Conservation (phyloP, 2,329 filamentous ascomycete genomes). For the Trematosphaeria pertusa region DNA sequence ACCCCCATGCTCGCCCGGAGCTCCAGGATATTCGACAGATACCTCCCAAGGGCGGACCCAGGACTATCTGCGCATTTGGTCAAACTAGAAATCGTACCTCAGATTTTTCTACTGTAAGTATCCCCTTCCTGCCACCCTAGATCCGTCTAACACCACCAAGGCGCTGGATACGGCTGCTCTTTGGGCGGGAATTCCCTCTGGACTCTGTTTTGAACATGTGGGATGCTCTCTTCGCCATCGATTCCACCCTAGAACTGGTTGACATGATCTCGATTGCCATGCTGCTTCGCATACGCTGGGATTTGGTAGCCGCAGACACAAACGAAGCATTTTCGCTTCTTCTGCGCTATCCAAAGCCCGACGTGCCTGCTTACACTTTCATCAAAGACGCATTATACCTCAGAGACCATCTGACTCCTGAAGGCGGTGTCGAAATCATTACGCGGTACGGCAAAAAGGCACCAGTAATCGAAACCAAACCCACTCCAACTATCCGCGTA, state of each 20-base stretch:
- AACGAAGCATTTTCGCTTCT: constrained; percentile 82
- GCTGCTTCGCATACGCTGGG: constrained; percentile 90
- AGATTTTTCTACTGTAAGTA: constrained; percentile 89
- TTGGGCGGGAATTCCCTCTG: constrained; percentile 92
- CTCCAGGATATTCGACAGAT: constrained; percentile 83
- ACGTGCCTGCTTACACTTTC: constrained; percentile 76
- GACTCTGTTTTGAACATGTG: constrained; percentile 83
- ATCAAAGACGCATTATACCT: constrained; percentile 85
- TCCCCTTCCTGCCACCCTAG: not conserved
- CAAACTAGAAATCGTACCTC: constrained; percentile 87
- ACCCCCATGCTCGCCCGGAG: constrained; percentile 86
- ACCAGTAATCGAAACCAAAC: constrained; percentile 35
- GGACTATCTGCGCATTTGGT: constrained; percentile 81
- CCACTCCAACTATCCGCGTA: constrained; percentile 35
- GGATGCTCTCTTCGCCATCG: constrained; percentile 90
- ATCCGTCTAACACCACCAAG: constrained; percentile 52
- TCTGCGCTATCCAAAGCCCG: constrained; percentile 77
- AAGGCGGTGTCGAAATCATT: constrained; percentile 71
- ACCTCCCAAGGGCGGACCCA: constrained; percentile 80
- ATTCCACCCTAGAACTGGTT: constrained; percentile 78
- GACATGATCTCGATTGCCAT: constrained; percentile 94
- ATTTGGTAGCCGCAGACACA: constrained; percentile 85
- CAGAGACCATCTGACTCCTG: constrained; percentile 66
- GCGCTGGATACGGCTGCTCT: constrained; percentile 92
- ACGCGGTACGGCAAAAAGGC: constrained; percentile 69